Base-by-base conservation (phyloP, 805 yeast genomes). In the Kluyveromyces nonfermentans region DNA sequence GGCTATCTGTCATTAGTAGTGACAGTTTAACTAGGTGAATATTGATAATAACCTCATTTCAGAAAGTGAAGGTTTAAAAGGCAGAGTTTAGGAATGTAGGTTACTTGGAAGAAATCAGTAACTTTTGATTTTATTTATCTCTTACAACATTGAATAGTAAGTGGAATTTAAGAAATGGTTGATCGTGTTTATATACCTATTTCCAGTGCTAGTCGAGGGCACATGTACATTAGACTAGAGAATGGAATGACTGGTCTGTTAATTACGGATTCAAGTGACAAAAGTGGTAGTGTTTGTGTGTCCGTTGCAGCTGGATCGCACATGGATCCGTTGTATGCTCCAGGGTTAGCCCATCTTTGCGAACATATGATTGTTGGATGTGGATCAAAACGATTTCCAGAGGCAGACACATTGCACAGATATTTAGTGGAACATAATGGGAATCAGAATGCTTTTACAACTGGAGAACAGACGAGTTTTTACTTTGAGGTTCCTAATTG, bases 321-420 rank as follows among this genome's bases (percentile, higher is more conserved):
- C 54, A 71, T 79, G 38, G 97, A 90, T 51, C 90, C 95, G 0
- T 68, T 65, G 5, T 72, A 71, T 4, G 52, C 82, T 1, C 78
- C 78, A 0, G 98, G 98, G 0, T 57, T 90, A 32, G 97, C 97
- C 0, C 98, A 90, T 65, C 73, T 86, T 46, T 82, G 94, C 53
- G 96, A 87, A 56, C 96, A 87, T 59, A 69, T 83, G 71, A 44
- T 80, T 2, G 63, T 76, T 30, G 56, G 64, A 10, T 68, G 71
- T 44, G 84, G 82, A 2, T 75, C 84, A 0, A 76, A 72, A 51
- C 62, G 69, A 41, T 80, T 59, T 48, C 80, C 84, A 1, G 56
- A 63, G 16, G 69, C 75, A 1, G 71, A 68, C 33, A 52, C 54
- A 20, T 76, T 75, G 47, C 72, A 72, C 40, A 70, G 71, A 22